Percentiles rank a stretch among this genome's conserved stretches.
These are phyloP conservation scores for Plantago rigida DNA, from an alignment of 305 asterid species.

Conservation along the genomic window DNA sequence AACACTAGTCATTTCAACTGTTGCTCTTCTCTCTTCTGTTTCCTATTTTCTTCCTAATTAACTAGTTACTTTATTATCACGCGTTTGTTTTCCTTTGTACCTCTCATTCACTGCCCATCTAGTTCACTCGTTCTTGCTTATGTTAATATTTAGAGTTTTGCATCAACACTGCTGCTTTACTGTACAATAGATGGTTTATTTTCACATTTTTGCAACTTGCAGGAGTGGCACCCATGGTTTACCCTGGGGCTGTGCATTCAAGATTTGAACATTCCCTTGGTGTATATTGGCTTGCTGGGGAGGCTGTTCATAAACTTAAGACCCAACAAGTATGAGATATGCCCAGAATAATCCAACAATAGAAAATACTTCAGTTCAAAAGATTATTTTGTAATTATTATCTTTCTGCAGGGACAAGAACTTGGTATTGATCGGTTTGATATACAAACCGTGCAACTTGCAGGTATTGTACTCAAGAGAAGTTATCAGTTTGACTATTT, in stretches of 20 bases:
- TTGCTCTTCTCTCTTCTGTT: background rate
- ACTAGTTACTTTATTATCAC: too few species aligned
- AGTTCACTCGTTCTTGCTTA: constrained; percentile 15
- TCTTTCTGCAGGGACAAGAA: constrained; percentile 62
- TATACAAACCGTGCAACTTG: constrained; percentile 73
- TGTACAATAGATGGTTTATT: background rate
- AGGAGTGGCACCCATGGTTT: constrained; percentile 83
- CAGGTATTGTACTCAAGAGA: constrained; percentile 41
- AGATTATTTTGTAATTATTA: constrained; percentile 20
- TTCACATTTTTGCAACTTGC: constrained; percentile 18
- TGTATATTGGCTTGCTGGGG: constrained; percentile 86
- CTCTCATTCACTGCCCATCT: constrained; percentile 10
- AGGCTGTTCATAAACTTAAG: constrained; percentile 65
- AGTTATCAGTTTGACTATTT: constrained; percentile 10
- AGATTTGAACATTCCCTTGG: constrained; percentile 98
- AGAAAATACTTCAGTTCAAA: constrained; percentile 14
- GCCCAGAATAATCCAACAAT: constrained; percentile 20
- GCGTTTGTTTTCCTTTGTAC: constrained; percentile 2
- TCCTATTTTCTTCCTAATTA: too few species aligned
- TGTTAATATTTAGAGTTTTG: constrained; percentile 2
- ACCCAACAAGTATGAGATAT: constrained; percentile 49
- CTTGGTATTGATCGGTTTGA: constrained; percentile 78
- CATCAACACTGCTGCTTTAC: constrained; percentile 8
- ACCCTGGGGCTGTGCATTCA: constrained; percentile 94
- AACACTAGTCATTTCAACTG: constrained; percentile 1